These are phyloP conservation scores for Fistulifera solaris DNA, from an alignment of 108 stramenopile genomes.

Conservation along the genomic window DNA sequence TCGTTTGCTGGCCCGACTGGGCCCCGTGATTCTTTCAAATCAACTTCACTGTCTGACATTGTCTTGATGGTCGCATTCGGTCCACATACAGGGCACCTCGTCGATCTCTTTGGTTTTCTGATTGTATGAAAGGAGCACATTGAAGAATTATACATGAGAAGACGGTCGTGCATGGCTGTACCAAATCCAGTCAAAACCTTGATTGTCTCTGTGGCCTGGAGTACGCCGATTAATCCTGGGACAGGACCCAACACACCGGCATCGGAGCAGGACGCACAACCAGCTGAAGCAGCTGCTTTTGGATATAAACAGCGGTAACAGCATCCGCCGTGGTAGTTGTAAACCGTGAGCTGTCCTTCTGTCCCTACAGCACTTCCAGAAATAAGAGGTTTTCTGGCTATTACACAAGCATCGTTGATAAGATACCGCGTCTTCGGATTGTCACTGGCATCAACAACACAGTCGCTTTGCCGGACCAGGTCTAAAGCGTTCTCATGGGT, in stretches of 20 bases:
- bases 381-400: slow-evolving; percentile 61
- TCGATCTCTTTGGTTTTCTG: slow-evolving; percentile 46
- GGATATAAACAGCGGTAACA: slow-evolving; percentile 90
- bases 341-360: slow-evolving; percentile 83
- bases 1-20: no score
- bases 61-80: slow-evolving; percentile 42
- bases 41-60: slow-evolving; percentile 50
- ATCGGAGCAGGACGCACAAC: slow-evolving; percentile 58
- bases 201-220: slow-evolving; percentile 87
- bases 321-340: slow-evolving; percentile 47
- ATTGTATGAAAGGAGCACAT: slow-evolving; percentile 64
- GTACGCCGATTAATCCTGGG: slow-evolving; percentile 86
- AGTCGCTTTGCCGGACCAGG: slow-evolving; percentile 49
- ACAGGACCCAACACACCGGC: slow-evolving; percentile 84
- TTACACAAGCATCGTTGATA: slow-evolving; percentile 91
- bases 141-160: slow-evolving; percentile 73
- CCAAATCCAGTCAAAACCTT: slow-evolving; percentile 81
- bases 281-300: slow-evolving; percentile 46
- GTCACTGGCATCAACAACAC: slow-evolving; percentile 92
- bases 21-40: slow-evolving; percentile 33
- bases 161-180: slow-evolving; percentile 32
- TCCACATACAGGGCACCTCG: slow-evolving; percentile 66
- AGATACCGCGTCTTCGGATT: slow-evolving; percentile 95
- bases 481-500: slow-evolving; percentile 48
- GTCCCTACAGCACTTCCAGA: slow-evolving; percentile 86